phyloP scores from a whole-genome alignment of 164 flowering plant species.

The Santalum album region DNA sequence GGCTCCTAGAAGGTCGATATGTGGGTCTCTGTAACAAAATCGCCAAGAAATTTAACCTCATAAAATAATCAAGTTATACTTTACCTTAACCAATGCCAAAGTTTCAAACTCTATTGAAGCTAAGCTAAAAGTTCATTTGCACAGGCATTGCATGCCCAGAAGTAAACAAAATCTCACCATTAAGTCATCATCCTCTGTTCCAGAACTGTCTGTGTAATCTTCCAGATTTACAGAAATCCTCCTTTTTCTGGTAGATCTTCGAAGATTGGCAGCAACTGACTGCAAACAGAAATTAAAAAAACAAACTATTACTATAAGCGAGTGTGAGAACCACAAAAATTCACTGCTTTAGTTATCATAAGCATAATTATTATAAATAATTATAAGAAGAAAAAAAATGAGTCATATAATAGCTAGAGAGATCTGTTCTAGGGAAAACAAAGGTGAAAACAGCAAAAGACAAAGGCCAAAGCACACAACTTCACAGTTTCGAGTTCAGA shows the following conservation, averaged over 20 bases:
- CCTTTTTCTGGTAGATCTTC: slow-evolving; percentile 92
- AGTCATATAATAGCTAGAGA: too few relatives aligned
- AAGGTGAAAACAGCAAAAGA: too few relatives aligned
- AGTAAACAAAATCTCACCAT: slow-evolving; percentile 57
- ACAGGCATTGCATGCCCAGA: slow-evolving; percentile 9
- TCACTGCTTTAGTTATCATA: too few relatives aligned
- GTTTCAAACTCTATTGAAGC: neutral
- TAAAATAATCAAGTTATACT: neutral
- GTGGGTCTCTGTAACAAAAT: slow-evolving; percentile 42
- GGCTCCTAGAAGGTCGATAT: slow-evolving; percentile 43
- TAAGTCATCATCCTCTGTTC: slow-evolving; percentile 68
- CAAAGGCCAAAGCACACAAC: too few relatives aligned
- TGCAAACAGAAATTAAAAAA: slow-evolving; percentile 17
- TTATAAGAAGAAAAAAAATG: too few relatives aligned
- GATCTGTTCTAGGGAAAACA: too few relatives aligned
- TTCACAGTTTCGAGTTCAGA: too few relatives aligned
- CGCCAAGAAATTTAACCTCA: slow-evolving; percentile 6
- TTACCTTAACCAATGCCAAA: neutral
- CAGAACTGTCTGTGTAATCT: slow-evolving; percentile 76
- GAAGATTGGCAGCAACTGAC: slow-evolving; percentile 60
- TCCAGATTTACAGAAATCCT: slow-evolving; percentile 56
- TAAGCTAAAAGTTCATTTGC: slow-evolving; percentile 13
- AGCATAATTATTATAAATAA: too few relatives aligned
- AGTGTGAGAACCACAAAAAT: too few relatives aligned
- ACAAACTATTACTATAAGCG: neutral